Evolutionary conservation across 768 basidiomycete species (phyloP), one percentile per base, ranked within the genome.

Genomic region (Phlebiopsis flavidoalba): DNA sequence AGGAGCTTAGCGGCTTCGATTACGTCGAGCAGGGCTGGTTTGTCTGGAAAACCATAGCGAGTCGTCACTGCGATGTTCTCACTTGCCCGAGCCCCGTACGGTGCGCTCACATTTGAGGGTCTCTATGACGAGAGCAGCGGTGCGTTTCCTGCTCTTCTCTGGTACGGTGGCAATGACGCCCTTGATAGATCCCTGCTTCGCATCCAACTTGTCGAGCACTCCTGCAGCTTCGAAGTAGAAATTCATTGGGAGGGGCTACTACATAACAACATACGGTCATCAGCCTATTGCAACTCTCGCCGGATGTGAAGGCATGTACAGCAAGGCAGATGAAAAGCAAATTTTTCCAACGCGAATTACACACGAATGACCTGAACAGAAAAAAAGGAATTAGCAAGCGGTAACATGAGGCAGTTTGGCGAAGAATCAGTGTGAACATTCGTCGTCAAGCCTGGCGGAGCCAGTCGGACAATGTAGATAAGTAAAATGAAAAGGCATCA

Each of bases 401-500:
- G 56, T 53, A 58, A 63, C 11, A 50, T 43, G 17, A 24, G 63
- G 55, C 55, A 54, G 56, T 57, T 40, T 59, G 31, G 40, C 40
- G 17, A 43, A 43, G 47, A 31, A 47, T 54, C 7, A 57, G 53
- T 14, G 49, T 56, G 65, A 36, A 59, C 12, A 64, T 57, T 31
- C 60, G 54, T 87, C 87, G 77, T 83, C 86, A 82, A 66, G 66
- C 71, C 74, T 73, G 75, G 75, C 70, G 61, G 65, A 72, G 74
- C 80, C 79, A 77, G 78, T 93, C 83, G 68, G 91, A 91, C 89
- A 92, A 93, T 93, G 91, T 93, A 92, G 91, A 92, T 92, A 91
- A 90, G 76, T 74, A 67, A 74, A 65, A 60, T 62, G 67, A 62
- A 67, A 66, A 74, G 26, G 69, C 84, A 89, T 88, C 87, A 88